Conservation (phyloP, 139 green algal genomes). For the Bryopsis sp. region DNA sequence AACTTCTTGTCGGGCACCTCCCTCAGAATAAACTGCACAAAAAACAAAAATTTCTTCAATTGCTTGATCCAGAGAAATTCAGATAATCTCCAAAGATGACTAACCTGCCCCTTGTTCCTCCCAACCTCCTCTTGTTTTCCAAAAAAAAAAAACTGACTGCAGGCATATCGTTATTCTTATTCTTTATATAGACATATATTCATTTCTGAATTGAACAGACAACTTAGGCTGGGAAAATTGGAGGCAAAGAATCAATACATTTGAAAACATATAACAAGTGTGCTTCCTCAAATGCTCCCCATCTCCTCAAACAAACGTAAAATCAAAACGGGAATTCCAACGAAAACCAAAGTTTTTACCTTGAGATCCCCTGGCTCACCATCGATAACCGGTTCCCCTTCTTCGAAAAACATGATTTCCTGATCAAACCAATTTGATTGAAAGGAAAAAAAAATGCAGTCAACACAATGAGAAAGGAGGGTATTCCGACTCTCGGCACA, state of each 20-base stretch:
- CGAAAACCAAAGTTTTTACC: conserved; percentile 23
- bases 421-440: conserved; percentile 22
- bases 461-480: too few relatives aligned
- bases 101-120: not conserved
- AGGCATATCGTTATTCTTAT: not conserved
- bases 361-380: conserved; percentile 92
- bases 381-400: conserved; percentile 87
- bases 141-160: not conserved
- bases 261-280: too few relatives aligned
- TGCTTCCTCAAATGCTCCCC: too few relatives aligned
- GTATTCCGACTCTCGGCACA: too few relatives aligned
- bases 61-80: not conserved
- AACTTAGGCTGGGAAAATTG: not conserved
- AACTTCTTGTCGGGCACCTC: conserved; percentile 44
- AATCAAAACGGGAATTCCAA: too few relatives aligned
- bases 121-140: too few relatives aligned
- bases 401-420: conserved; percentile 89
- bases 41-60: not conserved
- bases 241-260: not conserved
- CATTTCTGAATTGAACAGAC: not conserved
- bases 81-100: not conserved
- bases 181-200: not conserved
- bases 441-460: too few relatives aligned
- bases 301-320: too few relatives aligned
- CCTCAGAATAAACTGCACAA: conserved; percentile 29